Conservation (phyloP, 2,329 filamentous ascomycete genomes). For the Fusarium verticillioides region DNA sequence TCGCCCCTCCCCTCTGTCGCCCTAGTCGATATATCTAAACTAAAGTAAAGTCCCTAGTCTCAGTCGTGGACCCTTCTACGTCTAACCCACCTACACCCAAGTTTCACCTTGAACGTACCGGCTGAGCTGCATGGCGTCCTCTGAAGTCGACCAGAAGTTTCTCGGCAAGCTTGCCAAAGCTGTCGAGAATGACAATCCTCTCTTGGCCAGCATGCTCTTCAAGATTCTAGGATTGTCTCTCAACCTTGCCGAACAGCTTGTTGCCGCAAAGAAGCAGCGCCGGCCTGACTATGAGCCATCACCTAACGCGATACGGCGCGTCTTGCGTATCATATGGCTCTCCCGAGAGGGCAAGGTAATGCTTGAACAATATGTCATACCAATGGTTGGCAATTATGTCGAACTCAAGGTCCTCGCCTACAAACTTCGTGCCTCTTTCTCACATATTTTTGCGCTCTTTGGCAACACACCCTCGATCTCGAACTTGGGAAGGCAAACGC, state of each 20-base stretch:
- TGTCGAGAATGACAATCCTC: slow-evolving; percentile 79
- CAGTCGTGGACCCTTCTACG: slow-evolving; percentile 28
- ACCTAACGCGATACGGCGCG: slow-evolving; percentile 83
- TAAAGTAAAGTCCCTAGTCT: slow-evolving; percentile 38
- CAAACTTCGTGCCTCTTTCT: slow-evolving; percentile 93
- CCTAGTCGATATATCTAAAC: slow-evolving; percentile 35
- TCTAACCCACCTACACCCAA: slow-evolving; percentile 27
- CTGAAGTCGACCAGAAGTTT: slow-evolving; percentile 97
- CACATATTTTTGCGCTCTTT: slow-evolving; percentile 96
- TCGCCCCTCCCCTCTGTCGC: slow-evolving; percentile 34
- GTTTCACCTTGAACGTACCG: slow-evolving; percentile 12
- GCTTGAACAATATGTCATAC: slow-evolving; percentile 87
- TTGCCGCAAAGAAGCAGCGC: slow-evolving; percentile 84
- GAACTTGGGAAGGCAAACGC: slow-evolving; percentile 64
- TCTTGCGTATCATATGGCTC: slow-evolving; percentile 93
- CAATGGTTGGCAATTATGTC: slow-evolving; percentile 79
- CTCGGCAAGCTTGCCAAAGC: slow-evolving; percentile 87
- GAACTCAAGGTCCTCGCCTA: slow-evolving; percentile 91
- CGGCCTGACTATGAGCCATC: slow-evolving; percentile 82
- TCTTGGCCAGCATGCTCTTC: slow-evolving; percentile 85
- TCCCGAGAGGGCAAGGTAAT: slow-evolving; percentile 90
- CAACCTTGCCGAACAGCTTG: slow-evolving; percentile 84
- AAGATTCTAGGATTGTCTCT: slow-evolving; percentile 92
- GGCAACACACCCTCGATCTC: slow-evolving; percentile 88
- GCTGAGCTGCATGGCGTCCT: slow-evolving; percentile 81